Evolutionary conservation across 2,329 filamentous ascomycete genomes (phyloP).

Genomic region (Colletotrichum euphorbiae): DNA sequence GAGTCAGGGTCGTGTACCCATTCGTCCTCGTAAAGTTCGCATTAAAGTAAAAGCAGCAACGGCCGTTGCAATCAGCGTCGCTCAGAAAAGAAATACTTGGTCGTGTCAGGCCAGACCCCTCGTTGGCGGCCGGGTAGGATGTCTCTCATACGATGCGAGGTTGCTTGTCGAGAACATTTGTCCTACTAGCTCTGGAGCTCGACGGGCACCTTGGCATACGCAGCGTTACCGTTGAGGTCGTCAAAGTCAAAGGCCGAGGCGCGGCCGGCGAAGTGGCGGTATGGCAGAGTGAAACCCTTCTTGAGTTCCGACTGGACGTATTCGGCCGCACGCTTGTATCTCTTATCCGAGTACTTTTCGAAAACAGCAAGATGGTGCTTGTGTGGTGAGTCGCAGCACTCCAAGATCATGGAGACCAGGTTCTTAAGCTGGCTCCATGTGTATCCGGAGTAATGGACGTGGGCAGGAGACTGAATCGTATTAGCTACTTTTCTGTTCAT

Average conservation of each 20-base stretch:
- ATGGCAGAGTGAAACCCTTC: slow-evolving; percentile 66
- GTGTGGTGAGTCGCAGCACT: slow-evolving; percentile 85
- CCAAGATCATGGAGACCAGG: slow-evolving; percentile 81
- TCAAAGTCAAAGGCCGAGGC: slow-evolving; percentile 40
- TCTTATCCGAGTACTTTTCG: slow-evolving; percentile 90
- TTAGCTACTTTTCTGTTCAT: slow-evolving; percentile 48
- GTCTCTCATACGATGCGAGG: slow-evolving; percentile 17
- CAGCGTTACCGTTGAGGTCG: slow-evolving; percentile 31
- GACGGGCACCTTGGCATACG: slow-evolving; percentile 32
- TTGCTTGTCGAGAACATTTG: slow-evolving; percentile 30
- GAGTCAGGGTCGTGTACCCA: background rate
- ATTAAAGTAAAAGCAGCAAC: slow-evolving; percentile 12
- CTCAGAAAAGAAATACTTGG: slow-evolving; percentile 23
- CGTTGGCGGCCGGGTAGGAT: slow-evolving; percentile 11
- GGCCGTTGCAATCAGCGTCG: slow-evolving; percentile 1
- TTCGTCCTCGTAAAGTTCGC: slow-evolving; percentile 10
- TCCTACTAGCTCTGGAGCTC: slow-evolving; percentile 39
- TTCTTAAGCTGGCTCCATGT: slow-evolving; percentile 86
- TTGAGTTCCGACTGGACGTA: slow-evolving; percentile 82
- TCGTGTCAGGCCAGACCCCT: slow-evolving; percentile 18
- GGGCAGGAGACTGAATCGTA: slow-evolving; percentile 73
- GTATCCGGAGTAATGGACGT: slow-evolving; percentile 95
- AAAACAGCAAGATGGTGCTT: slow-evolving; percentile 89
- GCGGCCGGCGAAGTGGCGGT: slow-evolving; percentile 54
- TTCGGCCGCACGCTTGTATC: slow-evolving; percentile 85